These are phyloP conservation scores for Mycena galopus DNA, from an alignment of 768 basidiomycete genomes.

Conservation along the genomic window DNA sequence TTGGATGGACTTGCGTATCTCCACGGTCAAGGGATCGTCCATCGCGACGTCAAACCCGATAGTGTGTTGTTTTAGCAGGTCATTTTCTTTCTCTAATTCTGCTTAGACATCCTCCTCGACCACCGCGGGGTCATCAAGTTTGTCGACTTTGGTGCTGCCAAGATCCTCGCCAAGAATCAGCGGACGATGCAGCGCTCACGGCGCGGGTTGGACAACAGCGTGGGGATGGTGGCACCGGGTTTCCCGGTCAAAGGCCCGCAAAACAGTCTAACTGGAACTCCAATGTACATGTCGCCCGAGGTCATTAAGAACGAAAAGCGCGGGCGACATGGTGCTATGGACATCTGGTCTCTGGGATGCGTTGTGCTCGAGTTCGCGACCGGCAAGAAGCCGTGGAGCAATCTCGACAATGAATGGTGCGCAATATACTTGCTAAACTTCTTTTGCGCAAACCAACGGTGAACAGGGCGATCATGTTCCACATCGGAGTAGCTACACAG, in stretches of 20 bases:
- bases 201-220: conserved; percentile 61
- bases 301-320: conserved; percentile 94
- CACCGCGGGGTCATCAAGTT: conserved; percentile 94
- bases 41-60: conserved; percentile 98
- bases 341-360: conserved; percentile 98
- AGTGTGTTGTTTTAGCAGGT: conserved; percentile 68
- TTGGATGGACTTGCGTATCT: conserved; percentile 94
- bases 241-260: conserved; percentile 64
- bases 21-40: conserved; percentile 92
- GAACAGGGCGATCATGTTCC: conserved; percentile 99
- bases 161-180: conserved; percentile 92
- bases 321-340: conserved; percentile 95
- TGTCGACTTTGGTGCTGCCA: conserved; percentile 98
- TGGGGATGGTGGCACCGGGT: conserved; percentile 46
- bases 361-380: conserved; percentile 98
- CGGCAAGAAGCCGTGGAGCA: conserved; percentile 98
- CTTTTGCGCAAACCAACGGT: conserved; percentile 6
- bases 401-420: conserved; percentile 98
- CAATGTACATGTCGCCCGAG: conserved; percentile 99
- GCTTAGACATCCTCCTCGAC: conserved; percentile 91
- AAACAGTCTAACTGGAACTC: conserved; percentile 95
- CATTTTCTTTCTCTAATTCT: conserved; percentile 19
- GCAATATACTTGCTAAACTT: conserved; percentile 36
- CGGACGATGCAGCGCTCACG: conserved; percentile 84
- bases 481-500: conserved; percentile 96